A percentile compares a stretch with the other conserved stretches of the same genome.
Evolutionary conservation across 257 asterid species (phyloP).

Genomic region (Mentha longifolia): DNA sequence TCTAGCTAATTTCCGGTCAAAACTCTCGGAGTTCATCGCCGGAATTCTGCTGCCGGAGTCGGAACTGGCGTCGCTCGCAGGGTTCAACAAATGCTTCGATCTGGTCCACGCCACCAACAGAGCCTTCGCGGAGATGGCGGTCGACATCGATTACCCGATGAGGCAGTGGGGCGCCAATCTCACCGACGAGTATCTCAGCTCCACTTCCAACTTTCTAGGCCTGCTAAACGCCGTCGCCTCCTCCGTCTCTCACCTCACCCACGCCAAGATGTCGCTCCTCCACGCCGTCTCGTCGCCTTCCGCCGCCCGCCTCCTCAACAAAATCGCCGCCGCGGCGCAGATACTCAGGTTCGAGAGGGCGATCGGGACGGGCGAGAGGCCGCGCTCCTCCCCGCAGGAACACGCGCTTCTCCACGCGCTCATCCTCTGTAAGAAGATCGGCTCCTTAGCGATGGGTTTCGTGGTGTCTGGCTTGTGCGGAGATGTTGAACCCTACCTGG

Average conservation of each 20-base stretch:
- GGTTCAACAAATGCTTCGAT: conserved; percentile 46
- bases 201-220: conserved; percentile 48
- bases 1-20: conserved; percentile 46
- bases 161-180: conserved; percentile 48
- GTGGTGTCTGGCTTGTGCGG: conserved; percentile 51
- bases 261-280: conserved; percentile 43
- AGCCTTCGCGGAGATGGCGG: conserved; percentile 58
- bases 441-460: conserved; percentile 51
- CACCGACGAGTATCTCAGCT: conserved; percentile 52
- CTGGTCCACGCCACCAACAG: conserved; percentile 39
- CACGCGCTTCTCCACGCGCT: conserved; percentile 43
- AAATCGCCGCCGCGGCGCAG: conserved; percentile 31
- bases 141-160: conserved; percentile 61
- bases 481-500: conserved; percentile 43
- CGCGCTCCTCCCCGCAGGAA: conserved; percentile 41
- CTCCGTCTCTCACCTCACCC: conserved; percentile 52
- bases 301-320: conserved; percentile 29
- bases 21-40: conserved; percentile 41
- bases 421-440: conserved; percentile 38
- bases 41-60: conserved; percentile 37
- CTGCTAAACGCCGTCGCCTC: conserved; percentile 55
- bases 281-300: conserved; percentile 39
- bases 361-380: conserved; percentile 36
- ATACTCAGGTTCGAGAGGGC: conserved; percentile 33
- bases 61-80: conserved; percentile 36